Conservation (phyloP, 441 rosid genomes). For the Lepidium campestre region DNA sequence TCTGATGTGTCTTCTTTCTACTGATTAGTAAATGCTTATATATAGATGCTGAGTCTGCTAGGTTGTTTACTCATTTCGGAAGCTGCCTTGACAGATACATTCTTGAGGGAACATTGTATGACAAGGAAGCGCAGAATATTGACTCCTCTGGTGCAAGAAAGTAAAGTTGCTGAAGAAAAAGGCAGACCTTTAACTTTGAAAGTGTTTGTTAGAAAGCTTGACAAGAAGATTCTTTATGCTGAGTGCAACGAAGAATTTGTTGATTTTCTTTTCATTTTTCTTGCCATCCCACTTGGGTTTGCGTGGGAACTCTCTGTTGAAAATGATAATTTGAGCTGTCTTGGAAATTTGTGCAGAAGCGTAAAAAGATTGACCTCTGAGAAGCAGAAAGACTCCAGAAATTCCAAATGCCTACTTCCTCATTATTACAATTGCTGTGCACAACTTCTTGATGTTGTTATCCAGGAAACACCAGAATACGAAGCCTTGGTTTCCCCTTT, state of each 20-base stretch:
- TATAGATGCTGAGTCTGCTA: constrained; percentile 4
- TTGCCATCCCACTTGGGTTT: constrained; percentile 13
- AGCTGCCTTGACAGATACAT: constrained; percentile 16
- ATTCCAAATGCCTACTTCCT: background rate
- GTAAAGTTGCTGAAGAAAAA: background rate
- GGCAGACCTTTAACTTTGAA: background rate
- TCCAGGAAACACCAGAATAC: background rate
- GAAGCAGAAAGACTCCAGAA: background rate
- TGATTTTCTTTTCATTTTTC: constrained; percentile 15
- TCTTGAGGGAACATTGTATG: constrained; percentile 8
- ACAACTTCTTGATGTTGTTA: background rate
- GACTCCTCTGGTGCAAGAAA: background rate
- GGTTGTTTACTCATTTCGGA: constrained; percentile 17
- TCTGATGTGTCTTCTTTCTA: background rate
- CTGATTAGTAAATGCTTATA: background rate
- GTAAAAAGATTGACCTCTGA: constrained; percentile 5
- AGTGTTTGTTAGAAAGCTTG: constrained; percentile 4
- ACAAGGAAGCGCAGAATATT: background rate
- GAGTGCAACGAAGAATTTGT: constrained; percentile 21
- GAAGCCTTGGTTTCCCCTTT: background rate
- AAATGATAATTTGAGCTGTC: background rate
- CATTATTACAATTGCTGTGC: background rate
- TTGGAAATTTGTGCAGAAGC: constrained; percentile 7
- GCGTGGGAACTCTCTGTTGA: constrained; percentile 2
- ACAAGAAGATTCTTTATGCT: background rate